Evolutionary conservation across 2,329 filamentous ascomycete genomes (phyloP).

Genomic region (Hymenoscyphus albidus): DNA sequence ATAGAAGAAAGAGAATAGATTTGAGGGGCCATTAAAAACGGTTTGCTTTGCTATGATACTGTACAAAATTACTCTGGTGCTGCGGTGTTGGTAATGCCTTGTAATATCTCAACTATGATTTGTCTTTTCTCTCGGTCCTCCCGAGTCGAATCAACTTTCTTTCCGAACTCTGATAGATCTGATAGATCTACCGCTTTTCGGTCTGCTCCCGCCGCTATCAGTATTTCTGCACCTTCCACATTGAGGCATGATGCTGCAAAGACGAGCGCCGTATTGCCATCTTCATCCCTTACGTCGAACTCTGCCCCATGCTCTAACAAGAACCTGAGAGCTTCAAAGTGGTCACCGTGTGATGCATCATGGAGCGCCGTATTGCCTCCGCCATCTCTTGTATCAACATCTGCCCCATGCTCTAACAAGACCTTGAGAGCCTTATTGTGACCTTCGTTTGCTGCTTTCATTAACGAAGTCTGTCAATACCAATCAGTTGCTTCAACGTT

Average conservation of each 20-base stretch:
- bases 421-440: no score
- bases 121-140: background rate
- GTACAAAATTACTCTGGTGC: no score
- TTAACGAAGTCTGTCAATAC: no score
- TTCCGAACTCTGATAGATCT: background rate
- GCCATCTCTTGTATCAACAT: background rate
- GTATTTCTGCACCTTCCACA: no score
- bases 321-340: background rate
- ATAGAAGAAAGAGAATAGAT: constrained; percentile 2
- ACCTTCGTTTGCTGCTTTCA: no score
- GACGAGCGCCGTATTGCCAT: background rate
- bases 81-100: no score
- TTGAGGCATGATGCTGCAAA: background rate
- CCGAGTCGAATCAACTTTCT: background rate
- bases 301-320: background rate
- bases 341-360: background rate
- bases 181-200: background rate
- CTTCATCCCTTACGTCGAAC: background rate
- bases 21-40: background rate
- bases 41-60: no score
- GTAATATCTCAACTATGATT: background rate
- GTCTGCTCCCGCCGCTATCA: background rate
- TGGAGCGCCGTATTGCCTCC: background rate
- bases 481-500: no score
- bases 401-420: background rate